Conservation (phyloP, 1,284 basidiomycete genomes). For the Coriolopsis trogii region DNA sequence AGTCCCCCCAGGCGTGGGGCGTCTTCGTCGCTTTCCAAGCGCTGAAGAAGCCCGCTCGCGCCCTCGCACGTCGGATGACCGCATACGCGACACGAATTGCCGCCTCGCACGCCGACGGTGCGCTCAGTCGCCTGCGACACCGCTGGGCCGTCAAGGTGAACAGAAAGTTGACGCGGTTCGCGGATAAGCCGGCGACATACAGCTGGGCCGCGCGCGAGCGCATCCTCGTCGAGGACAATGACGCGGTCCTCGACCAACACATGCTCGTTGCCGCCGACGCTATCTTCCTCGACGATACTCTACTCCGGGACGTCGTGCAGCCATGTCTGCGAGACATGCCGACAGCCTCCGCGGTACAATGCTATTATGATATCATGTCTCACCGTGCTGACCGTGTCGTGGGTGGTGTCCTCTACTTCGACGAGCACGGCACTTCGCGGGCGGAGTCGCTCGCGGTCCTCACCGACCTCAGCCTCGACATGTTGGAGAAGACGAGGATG, state of each 20-base stretch:
- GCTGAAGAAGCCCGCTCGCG: slow-evolving; percentile 15
- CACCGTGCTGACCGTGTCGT: slow-evolving; percentile 19
- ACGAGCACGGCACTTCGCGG: slow-evolving; percentile 9
- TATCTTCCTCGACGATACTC: slow-evolving; percentile 19
- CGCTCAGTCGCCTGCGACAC: slow-evolving; percentile 6
- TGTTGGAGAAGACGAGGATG: slow-evolving; percentile 11
- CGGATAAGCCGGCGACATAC: slow-evolving; percentile 20
- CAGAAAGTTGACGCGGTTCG: slow-evolving; percentile 11
- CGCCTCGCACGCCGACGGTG: slow-evolving; percentile 7
- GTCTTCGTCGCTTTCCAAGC: slow-evolving; percentile 21
- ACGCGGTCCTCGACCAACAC: slow-evolving; percentile 15
- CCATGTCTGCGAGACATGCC: slow-evolving; percentile 23
- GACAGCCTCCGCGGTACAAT: slow-evolving; percentile 6
- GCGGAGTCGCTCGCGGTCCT: slow-evolving; percentile 18
- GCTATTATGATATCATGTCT: slow-evolving; percentile 17
- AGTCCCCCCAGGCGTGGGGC: slow-evolving; percentile 30
- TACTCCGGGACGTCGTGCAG: slow-evolving; percentile 18
- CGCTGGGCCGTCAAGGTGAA: slow-evolving; percentile 10
- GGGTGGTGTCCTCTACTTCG: slow-evolving; percentile 13
- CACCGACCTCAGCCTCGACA: slow-evolving; percentile 20
- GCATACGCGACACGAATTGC: slow-evolving; percentile 4
- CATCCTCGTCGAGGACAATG: slow-evolving; percentile 14
- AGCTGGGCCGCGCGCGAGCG: slow-evolving; percentile 22
- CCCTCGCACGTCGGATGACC: slow-evolving; percentile 1
- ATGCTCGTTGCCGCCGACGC: slow-evolving; percentile 19